phyloP scores from a whole-genome alignment of 139 green algal genomes.

The Coelastrella sp. region DNA sequence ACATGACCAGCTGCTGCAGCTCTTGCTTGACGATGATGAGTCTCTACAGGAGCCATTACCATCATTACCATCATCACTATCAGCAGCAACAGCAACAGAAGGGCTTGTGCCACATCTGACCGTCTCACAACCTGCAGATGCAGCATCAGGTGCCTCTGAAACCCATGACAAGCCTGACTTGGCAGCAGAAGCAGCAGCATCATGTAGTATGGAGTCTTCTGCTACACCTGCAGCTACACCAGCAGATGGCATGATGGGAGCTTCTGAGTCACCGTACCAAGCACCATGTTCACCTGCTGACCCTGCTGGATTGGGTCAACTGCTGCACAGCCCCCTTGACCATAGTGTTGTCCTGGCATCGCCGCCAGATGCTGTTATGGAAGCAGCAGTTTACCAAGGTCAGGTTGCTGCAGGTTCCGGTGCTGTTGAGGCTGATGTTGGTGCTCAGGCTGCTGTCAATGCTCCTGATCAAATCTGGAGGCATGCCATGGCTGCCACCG shows the following conservation, averaged over 20 bases:
- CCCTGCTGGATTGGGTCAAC: background rate
- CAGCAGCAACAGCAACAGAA: background rate
- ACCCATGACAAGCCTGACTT: too few species aligned
- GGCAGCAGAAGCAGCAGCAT: slow-evolving; percentile 12
- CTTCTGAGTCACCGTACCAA: background rate
- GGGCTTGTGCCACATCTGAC: background rate
- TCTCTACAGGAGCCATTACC: background rate
- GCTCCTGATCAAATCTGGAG: too few species aligned
- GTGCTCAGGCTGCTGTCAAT: too few species aligned
- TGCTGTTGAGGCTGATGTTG: too few species aligned
- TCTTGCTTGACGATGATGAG: background rate
- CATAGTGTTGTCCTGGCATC: background rate
- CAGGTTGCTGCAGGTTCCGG: too few species aligned
- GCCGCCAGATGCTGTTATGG: background rate
- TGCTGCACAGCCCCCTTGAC: background rate
- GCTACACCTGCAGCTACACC: background rate
- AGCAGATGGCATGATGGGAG: background rate
- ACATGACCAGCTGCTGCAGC: background rate
- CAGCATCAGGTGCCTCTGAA: background rate
- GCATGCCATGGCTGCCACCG: background rate
- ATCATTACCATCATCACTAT: background rate
- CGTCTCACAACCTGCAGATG: background rate
- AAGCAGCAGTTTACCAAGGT: too few species aligned
- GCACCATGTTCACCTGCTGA: background rate
- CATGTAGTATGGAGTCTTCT: background rate